These are phyloP conservation scores for Cytauxzoon felis DNA, from an alignment of 169 alveolate genomes.

Conservation along the genomic window DNA sequence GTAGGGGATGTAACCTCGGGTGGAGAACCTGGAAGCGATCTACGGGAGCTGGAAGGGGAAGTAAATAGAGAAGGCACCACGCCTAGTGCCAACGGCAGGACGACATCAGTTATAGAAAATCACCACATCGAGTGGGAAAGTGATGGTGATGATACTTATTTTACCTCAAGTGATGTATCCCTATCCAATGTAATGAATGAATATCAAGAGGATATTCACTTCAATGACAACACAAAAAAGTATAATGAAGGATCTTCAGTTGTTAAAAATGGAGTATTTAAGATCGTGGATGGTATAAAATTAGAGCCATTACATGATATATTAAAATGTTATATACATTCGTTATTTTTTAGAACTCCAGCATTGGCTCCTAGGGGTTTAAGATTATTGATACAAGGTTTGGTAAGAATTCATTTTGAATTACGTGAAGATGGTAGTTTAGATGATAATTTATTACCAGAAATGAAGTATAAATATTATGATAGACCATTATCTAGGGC, in stretches of 20 bases:
- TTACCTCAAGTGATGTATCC: neutral
- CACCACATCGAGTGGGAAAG: conserved; percentile 8
- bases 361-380: conserved; percentile 75
- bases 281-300: neutral
- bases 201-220: too few species aligned
- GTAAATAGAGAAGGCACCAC: too few species aligned
- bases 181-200: too few species aligned
- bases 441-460: conserved; percentile 66
- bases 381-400: conserved; percentile 65
- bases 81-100: too few species aligned
- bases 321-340: conserved; percentile 64
- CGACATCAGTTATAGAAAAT: too few species aligned
- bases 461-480: conserved; percentile 52
- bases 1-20: too few species aligned
- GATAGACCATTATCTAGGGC: conserved; percentile 69
- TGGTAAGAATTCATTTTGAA: conserved; percentile 72
- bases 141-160: neutral
- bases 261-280: too few species aligned
- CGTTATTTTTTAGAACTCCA: conserved; percentile 73
- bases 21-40: too few species aligned
- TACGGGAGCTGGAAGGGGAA: too few species aligned
- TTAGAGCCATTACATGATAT: conserved; percentile 56
- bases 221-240: too few species aligned
- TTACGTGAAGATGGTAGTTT: conserved; percentile 64
- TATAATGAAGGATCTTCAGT: too few species aligned